phyloP scores from a whole-genome alignment of 192 early-diverging fungal species.

The Coemansia sp. region DNA sequence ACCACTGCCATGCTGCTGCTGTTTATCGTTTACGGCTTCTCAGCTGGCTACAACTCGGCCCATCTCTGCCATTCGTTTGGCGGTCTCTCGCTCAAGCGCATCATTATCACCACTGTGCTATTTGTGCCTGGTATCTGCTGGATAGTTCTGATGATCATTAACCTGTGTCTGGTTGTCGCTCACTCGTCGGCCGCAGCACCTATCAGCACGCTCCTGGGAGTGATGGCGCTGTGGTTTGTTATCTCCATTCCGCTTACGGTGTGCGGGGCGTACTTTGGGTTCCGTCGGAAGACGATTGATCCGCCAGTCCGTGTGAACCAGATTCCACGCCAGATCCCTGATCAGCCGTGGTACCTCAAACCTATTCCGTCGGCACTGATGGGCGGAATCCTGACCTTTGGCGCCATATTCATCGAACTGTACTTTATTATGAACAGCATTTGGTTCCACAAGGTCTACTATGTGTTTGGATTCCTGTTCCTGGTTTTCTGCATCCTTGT shows the following conservation, averaged over 20 bases:
- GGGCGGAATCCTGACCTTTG: conserved; percentile 88
- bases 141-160: conserved; percentile 65
- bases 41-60: conserved; percentile 89
- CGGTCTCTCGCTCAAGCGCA: conserved; percentile 83
- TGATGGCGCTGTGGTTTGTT: conserved; percentile 80
- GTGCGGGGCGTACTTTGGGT: conserved; percentile 71
- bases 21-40: conserved; percentile 82
- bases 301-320: conserved; percentile 86
- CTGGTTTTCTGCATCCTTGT: conserved; percentile 83
- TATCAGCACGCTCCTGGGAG: conserved; percentile 78
- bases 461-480: conserved; percentile 91
- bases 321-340: conserved; percentile 92
- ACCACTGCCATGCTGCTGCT: conserved; percentile 90
- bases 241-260: conserved; percentile 82
- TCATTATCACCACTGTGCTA: conserved; percentile 76
- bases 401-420: conserved; percentile 92
- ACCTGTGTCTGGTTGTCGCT: conserved; percentile 80
- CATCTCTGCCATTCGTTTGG: conserved; percentile 92
- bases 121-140: conserved; percentile 74
- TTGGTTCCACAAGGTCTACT: conserved; percentile 91
- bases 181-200: conserved; percentile 88
- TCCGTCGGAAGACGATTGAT: conserved; percentile 66
- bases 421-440: conserved; percentile 96
- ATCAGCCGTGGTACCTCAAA: conserved; percentile 77
- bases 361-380: conserved; percentile 71